phyloP scores from a whole-genome alignment of 129 eudicot species.

The Artemisia annua region DNA sequence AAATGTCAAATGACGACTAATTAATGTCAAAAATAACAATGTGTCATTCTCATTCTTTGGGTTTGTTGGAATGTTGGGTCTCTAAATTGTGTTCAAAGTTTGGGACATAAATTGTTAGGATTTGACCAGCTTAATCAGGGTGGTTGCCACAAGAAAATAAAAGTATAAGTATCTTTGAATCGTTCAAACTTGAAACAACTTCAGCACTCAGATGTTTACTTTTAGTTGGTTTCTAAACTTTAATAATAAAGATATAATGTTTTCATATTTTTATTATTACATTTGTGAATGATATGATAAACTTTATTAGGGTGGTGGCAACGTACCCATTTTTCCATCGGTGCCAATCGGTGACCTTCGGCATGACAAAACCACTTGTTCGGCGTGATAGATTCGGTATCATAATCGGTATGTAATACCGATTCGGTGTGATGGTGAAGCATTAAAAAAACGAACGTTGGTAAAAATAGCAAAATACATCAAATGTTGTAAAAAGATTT shows the following conservation, averaged over 20 bases:
- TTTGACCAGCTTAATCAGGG: background rate
- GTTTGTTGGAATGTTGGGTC: background rate
- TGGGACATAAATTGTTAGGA: background rate
- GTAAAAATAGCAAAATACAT: no score
- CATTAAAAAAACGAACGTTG: no score
- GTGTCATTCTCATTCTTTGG: no score
- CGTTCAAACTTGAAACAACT: slow-evolving; percentile 17
- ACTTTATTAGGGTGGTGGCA: no score
- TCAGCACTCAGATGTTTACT: slow-evolving; percentile 5
- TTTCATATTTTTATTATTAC: background rate
- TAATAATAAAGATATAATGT: background rate
- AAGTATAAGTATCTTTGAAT: background rate
- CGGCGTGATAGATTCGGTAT: no score
- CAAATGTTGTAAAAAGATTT: no score
- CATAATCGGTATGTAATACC: no score
- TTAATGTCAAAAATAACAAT: background rate
- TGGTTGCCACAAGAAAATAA: slow-evolving; percentile 2
- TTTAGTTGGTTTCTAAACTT: background rate
- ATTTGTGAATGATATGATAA: no score
- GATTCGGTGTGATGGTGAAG: no score
- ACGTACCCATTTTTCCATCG: no score
- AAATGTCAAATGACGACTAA: background rate
- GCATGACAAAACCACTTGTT: no score
- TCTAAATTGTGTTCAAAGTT: background rate
- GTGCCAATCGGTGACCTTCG: no score